Evolutionary conservation across 1,139 yeast species (phyloP), one percentile per base, ranked within the genome.

Genomic region (Kurtzmaniella quercitrusa): DNA sequence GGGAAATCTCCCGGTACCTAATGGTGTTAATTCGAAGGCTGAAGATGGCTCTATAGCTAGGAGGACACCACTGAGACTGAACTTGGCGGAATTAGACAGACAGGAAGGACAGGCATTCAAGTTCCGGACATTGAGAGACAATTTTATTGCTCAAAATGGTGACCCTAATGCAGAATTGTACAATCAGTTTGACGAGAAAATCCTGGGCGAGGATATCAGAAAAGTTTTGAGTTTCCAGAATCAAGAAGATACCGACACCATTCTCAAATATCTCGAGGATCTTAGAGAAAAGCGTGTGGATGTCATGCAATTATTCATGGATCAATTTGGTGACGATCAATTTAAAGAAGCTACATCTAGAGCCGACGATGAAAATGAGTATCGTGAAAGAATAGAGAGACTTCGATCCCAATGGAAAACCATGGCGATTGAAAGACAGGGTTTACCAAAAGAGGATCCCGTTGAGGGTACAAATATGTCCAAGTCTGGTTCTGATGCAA

Each of bases 121-220:
- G 51, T 60, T 62, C 38, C 60, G 59, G 50, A 62, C 53, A 45
- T 60, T 61, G 39, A 61, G 56, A 30, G 60, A 63, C 42, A 43
- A 44, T 5, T 47, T 43, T 2, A 42, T 42, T 8, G 30, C 40
- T 6, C 35, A 12, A 16, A 16, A 11, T 5, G 23, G 38, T 33
- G 19, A 28, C 16, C 3, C 15, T 42, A 33, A 18, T 37, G 3
- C 44, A 42, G n/a, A 50, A 48, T 21, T 46, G 39, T 16, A 39
- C n/a, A 41, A 45, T 42, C 38, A 52, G 33, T 45, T 55, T 33
- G 18, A 39, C 5, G 46, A 47, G 2, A 57, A 63, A 2, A 50
- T 69, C 40, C 67, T 79, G 35, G 80, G 82, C 33, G 85, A 80
- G 36, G 72, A 74, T 36, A 70, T 83, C 41, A 71, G 80, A 40